Conservation (phyloP, 768 basidiomycete species). For the Glaciozyma martinii region DNA sequence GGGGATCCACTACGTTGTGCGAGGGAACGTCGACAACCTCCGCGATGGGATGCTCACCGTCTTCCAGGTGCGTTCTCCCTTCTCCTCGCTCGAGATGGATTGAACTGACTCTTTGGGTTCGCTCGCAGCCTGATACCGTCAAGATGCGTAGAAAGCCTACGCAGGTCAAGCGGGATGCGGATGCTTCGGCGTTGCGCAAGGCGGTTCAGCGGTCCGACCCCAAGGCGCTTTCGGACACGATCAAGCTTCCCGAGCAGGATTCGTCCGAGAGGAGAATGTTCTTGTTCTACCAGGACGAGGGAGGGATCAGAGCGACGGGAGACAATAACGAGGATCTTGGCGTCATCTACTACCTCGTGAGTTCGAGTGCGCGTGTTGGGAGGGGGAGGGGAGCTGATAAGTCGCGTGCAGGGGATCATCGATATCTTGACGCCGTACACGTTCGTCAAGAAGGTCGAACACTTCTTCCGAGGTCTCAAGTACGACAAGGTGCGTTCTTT, state of each 20-base stretch:
- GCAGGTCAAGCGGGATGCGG: constrained; percentile 51
- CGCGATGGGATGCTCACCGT: constrained; percentile 83
- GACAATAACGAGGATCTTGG: constrained; percentile 65
- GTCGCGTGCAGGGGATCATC: constrained; percentile 57
- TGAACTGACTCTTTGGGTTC: background rate
- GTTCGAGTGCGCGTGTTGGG: background rate
- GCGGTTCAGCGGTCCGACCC: constrained; percentile 77
- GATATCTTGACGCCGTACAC: constrained; percentile 92
- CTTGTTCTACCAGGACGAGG: constrained; percentile 94
- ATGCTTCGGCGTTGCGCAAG: constrained; percentile 73
- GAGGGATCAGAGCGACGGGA: constrained; percentile 80
- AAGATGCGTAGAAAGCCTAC: constrained; percentile 55
- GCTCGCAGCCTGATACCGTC: constrained; percentile 55
- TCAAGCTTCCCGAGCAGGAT: constrained; percentile 57
- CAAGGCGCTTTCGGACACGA: constrained; percentile 50
- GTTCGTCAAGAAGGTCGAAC: constrained; percentile 66
- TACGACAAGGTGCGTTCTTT: constrained; percentile 66
- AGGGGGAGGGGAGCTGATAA: background rate
- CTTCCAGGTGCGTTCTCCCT: constrained; percentile 62
- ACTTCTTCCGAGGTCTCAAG: constrained; percentile 81
- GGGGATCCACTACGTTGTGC: constrained; percentile 81
- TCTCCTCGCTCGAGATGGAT: background rate
- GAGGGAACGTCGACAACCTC: constrained; percentile 86
- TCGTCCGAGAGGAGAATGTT: constrained; percentile 60
- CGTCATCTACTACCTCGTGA: constrained; percentile 41